Evolutionary conservation across 768 basidiomycete species (phyloP), one percentile per base, ranked within the genome.

Genomic region (Amylocystis lapponica): DNA sequence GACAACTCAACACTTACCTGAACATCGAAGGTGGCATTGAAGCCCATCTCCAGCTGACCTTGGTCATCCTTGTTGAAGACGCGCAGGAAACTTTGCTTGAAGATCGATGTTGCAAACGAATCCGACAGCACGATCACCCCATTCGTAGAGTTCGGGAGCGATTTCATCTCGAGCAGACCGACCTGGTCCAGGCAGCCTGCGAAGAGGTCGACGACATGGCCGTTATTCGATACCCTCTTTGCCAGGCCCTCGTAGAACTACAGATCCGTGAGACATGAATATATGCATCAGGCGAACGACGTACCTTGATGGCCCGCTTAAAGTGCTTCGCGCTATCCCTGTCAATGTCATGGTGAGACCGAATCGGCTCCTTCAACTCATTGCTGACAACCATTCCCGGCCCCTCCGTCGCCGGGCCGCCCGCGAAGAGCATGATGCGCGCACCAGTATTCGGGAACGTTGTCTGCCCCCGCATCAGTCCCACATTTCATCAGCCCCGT

Each of bases 311-410:
- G 12, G 96, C 92, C 34, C 92, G 84, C 69, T 97, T 98, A 71
- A 85, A 98, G 61, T 99, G 93, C 66, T 97, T 98, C 33, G 86
- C 94, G 49, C 81, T 86, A 62, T 99, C 96, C 16, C 92, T 76
- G 57, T 99, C 96, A 55, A 98, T 98, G 58, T 99, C 96, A 67
- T 98, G 95, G 61, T 99, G 96, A 7, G 93, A 96, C 41, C 96
- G 86, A 49, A 99, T 98, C 2, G 94, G 92, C 57, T 99, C 96
- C 66, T 90, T 88, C 43, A 98, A 71, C 66, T 98, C 95, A 51
- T 89, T 89, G 65, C 78, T 86, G 43, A 98, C 96, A 25, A 97
- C 94, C 81, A 93, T 82, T 14, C 96, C 96, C 0, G 96, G 96
- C 2, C 96, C 96, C 58, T 97, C 93, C 2, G 95, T 96, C 9